A percentile compares a stretch with the other conserved stretches of the same genome.
These are phyloP conservation scores for Irpex lacteus DNA, from an alignment of 1,284 basidiomycete genomes.

Conservation along the genomic window DNA sequence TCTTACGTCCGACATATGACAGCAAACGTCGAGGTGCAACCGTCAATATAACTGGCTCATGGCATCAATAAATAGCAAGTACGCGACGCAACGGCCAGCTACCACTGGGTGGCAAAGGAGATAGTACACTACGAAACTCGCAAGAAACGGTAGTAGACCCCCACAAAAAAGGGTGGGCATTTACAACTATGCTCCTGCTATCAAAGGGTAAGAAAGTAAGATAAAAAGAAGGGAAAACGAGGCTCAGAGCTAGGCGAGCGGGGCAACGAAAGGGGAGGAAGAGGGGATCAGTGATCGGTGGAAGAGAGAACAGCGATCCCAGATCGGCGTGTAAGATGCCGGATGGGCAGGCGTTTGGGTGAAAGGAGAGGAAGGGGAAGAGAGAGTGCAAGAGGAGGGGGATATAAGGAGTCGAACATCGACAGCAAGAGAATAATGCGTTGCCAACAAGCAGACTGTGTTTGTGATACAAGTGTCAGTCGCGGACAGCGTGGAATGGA, in stretches of 20 bases:
- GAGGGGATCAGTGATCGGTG: conserved; percentile 1
- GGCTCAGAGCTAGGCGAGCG: background rate
- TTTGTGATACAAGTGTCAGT: background rate
- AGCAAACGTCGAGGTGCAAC: background rate
- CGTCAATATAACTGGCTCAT: background rate
- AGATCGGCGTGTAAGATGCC: conserved; percentile 10
- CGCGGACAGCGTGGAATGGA: background rate
- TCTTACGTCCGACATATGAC: background rate
- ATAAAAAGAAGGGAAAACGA: background rate
- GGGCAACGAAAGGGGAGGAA: background rate
- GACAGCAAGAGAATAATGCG: background rate
- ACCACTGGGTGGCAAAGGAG: conserved; percentile 1
- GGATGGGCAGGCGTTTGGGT: conserved; percentile 7
- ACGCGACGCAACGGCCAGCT: background rate
- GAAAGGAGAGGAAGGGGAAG: conserved; percentile 2
- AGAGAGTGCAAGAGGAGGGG: background rate
- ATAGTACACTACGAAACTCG: conserved; percentile 13
- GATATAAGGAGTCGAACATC: conserved; percentile 3
- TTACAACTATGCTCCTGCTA: conserved; percentile 11
- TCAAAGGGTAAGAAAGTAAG: conserved; percentile 2
- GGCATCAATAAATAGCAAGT: conserved; percentile 14
- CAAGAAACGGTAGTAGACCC: conserved; percentile 3
- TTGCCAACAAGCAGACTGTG: background rate
- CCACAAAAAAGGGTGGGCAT: conserved; percentile 7
- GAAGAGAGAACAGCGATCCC: conserved; percentile 7